Evolutionary conservation across 148 eudicot species (phyloP).

Genomic region (Silene uniflora): DNA sequence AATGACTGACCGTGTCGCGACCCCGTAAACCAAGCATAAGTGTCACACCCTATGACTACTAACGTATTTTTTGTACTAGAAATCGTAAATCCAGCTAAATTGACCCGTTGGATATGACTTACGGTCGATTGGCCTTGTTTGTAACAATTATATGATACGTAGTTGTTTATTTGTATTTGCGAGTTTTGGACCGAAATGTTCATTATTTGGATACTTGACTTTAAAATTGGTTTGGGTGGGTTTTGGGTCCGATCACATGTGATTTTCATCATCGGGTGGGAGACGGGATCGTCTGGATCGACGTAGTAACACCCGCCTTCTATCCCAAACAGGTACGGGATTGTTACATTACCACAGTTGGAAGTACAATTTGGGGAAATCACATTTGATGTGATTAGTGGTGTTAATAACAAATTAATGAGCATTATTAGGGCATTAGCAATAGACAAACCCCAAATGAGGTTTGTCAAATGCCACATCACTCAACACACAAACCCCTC

Average conservation of each 20-base stretch:
- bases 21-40: conserved; percentile 9
- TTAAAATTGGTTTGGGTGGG: background rate
- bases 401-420: background rate
- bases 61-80: conserved; percentile 11
- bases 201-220: background rate
- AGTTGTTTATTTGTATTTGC: background rate
- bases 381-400: background rate
- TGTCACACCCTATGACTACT: conserved; percentile 20
- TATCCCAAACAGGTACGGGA: conserved; percentile 28
- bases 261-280: background rate
- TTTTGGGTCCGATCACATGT: background rate
- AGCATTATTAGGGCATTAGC: background rate
- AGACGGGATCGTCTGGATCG: background rate
- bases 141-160: conserved; percentile 9
- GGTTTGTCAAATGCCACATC: too few species aligned
- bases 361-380: conserved; percentile 10
- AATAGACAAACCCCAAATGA: too few species aligned
- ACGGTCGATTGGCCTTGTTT: background rate
- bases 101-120: background rate
- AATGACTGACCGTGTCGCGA: background rate
- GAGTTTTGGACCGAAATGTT: background rate
- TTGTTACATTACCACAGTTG: conserved; percentile 14
- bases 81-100: background rate
- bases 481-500: too few species aligned
- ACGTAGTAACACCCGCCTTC: conserved; percentile 19